A percentile compares a stretch with the other conserved stretches of the same genome.
These are phyloP conservation scores for Apophysomyces elegans DNA, from an alignment of 371 early-diverging fungal species.

Conservation along the genomic window DNA sequence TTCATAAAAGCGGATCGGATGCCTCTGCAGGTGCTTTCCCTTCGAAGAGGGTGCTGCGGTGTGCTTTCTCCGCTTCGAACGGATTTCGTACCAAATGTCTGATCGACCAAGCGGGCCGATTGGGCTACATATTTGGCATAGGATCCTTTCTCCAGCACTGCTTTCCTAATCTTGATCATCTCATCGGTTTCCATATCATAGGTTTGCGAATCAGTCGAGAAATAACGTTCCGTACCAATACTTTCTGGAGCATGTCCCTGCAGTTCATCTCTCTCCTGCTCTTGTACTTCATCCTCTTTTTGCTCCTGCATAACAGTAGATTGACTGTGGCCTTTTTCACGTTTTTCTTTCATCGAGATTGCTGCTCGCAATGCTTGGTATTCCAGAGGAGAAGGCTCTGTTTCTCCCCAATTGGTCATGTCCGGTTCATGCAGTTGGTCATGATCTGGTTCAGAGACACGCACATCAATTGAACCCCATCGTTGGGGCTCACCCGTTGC, in stretches of 20 bases:
- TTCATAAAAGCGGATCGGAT: constrained; percentile 15
- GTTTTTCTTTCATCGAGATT: background rate
- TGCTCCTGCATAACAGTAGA: background rate
- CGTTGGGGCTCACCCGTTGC: background rate
- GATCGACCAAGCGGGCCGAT: constrained; percentile 17
- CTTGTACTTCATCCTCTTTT: background rate
- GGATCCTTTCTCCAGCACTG: constrained; percentile 5
- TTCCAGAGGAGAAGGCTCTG: constrained; percentile 14
- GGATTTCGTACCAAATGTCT: constrained; percentile 2
- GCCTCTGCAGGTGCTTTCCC: constrained; percentile 11
- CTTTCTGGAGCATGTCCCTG: background rate
- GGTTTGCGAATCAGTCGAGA: background rate
- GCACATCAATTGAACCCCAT: background rate
- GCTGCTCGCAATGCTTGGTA: constrained; percentile 8
- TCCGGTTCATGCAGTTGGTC: constrained; percentile 1
- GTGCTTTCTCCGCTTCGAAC: background rate
- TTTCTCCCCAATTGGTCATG: constrained; percentile 9
- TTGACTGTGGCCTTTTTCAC: background rate
- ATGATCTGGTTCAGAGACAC: background rate
- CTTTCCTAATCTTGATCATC: background rate
- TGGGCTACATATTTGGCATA: constrained; percentile 16
- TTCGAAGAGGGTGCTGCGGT: constrained; percentile 2
- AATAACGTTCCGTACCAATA: background rate
- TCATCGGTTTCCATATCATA: background rate
- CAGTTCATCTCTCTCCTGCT: background rate